phyloP scores from a whole-genome alignment of 108 stramenopile genomes.

The Cylindrotheca closterium region DNA sequence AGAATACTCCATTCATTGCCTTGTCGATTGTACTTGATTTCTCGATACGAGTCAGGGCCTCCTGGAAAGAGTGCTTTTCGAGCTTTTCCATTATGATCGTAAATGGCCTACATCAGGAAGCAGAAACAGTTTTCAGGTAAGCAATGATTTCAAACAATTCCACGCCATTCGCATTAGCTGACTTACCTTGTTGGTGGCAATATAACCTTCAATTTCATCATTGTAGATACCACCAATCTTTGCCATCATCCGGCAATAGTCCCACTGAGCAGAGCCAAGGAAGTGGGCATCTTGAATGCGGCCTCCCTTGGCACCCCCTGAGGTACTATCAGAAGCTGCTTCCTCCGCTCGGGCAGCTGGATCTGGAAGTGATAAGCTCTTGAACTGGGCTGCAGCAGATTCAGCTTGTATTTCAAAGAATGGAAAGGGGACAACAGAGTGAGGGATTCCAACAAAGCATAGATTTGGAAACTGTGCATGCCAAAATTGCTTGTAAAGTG shows the following conservation, averaged over 20 bases:
- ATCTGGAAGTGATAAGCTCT: conserved; percentile 28
- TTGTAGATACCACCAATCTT: conserved; percentile 58
- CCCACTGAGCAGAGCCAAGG: conserved; percentile 75
- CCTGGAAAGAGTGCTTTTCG: conserved; percentile 49
- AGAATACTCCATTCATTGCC: not conserved
- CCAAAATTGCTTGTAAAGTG: conserved; percentile 47
- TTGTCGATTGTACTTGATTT: not conserved
- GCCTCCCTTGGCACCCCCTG: conserved; percentile 55
- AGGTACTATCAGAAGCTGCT: conserved; percentile 46
- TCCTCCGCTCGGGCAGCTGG: conserved; percentile 34
- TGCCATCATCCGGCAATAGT: conserved; percentile 69
- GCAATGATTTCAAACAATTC: too few relatives aligned
- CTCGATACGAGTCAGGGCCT: conserved; percentile 59
- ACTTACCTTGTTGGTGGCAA: conserved; percentile 49
- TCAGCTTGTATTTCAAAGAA: conserved; percentile 85
- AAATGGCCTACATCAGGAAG: too few relatives aligned
- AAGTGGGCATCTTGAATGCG: conserved; percentile 81
- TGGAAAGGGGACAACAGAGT: conserved; percentile 87
- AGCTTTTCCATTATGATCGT: conserved; percentile 44
- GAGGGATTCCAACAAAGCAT: conserved; percentile 86
- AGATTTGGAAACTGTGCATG: conserved; percentile 81
- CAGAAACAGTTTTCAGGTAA: too few relatives aligned
- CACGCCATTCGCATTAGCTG: too few relatives aligned
- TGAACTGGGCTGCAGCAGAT: conserved; percentile 46
- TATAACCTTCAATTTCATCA: conserved; percentile 53